Base-by-base conservation (phyloP, 441 rosid species). In the Adansonia gregorii region DNA sequence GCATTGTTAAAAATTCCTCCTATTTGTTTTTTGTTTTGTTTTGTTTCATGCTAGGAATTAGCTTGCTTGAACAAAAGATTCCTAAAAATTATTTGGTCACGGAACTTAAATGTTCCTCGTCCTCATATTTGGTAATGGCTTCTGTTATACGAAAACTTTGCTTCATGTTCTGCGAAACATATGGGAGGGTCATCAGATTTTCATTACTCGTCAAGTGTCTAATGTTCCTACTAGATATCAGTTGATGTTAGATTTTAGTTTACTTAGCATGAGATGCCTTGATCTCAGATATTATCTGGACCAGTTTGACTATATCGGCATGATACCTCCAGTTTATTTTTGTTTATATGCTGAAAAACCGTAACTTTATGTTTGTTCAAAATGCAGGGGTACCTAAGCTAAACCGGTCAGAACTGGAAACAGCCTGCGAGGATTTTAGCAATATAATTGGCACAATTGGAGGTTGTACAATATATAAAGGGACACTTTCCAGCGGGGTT, bases 341-440 rank as follows among this genome's bases (percentile, higher is more conserved):
- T 67, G 69, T 58, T 66, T 51, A 43, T 60, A 11, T 56, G 22
- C 12, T 8, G 6, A 12, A 15, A 66, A 51, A 27, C 45, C 67
- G 7, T 54, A 55, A 72, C 31, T 46, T 1, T 43, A 6, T 73
- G 52, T 31, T 39, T 19, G 0, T 73, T 8, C 72, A 22, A 78
- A 73, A 80, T 68, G 61, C 81, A 96, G 99, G 99, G 14, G 98
- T 96, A 67, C 99, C 99, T 0, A 96, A 94, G 88, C 84, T 96
- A 72, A 94, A 96, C 80, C 88, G 93, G 75, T 49, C 89, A 3
- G 97, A 94, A 80, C 84, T 94, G 72, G 97, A 94, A 80, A 88
- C 93, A 81, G 97, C 98, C 19, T 94, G 98, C 49, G 98, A 94
- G 83, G 98, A 94, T 83, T 94, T 94, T 76, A 92, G 98, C 86